Evolutionary conservation across 495 filamentous ascomycete genomes (phyloP), one percentile per base, ranked within the genome.

Genomic region (Saxispiralis lemnorum): DNA sequence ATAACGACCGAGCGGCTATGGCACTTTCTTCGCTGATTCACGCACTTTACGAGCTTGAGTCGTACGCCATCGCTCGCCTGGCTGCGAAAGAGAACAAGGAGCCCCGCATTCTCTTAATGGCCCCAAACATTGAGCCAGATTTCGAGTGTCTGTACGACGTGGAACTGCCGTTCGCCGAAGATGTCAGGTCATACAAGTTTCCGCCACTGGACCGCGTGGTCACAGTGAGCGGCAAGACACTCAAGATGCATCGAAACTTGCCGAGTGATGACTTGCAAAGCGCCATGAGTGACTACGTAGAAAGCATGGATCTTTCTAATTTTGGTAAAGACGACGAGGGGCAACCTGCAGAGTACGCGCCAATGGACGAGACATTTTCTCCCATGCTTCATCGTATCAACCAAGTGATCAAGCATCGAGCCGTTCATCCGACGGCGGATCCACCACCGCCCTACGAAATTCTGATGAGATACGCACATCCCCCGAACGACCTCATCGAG

Each of bases 101-200:
- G 1, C 87, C 88, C 4, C 48, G 77, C 16, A 66, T 96, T 1
- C 56, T 94, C n/a, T 64, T 95, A 9, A 75, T 99, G 33, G 82
- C 82, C 1, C 92, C 76, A 1, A 75, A 67, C 2, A 80, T 94
- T 39, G 84, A 92, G 49, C 65, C 72, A 14, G 79, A 88, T 34
- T 80, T 80, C 48, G 92, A 96, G 58, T 85, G 81, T 51, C 68
- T 99, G 12, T 72, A 93, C 47, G 92, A 97, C 58, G 71, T 87
- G 4, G 85, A 92, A 44, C 70, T 97, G n/a, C 89, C 89, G 3
- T 96, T 93, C 53, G 73, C 81, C 1, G 92, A 99, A 62, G 92
- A 99, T 58, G 66, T 94, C 19, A 74, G 92, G 39, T 69, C 71
- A 33, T 95, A 94, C 58, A 77, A 72, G 45, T 99, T 99, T 45